Base-by-base conservation (phyloP, 179 eudicot species). In the Corrigiola litoralis region DNA sequence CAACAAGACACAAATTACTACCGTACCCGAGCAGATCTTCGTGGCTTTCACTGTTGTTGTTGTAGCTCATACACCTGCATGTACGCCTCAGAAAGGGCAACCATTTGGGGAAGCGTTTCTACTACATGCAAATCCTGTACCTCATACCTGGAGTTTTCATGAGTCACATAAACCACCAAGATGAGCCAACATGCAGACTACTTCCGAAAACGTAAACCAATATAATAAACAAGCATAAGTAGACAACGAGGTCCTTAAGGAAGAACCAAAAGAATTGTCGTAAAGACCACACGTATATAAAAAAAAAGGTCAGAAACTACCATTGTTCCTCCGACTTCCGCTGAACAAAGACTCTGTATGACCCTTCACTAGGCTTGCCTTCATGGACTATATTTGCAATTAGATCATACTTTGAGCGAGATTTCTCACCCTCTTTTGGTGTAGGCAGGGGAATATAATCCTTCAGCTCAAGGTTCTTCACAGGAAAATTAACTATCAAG, bases 21-120 rank as follows among this genome's bases (percentile, higher is more conserved):
- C 24, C 54, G 8, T 11, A 20, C 40, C 38, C 51, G n/a, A 31
- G 38, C 11, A 29, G 14, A 18, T 13, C 31, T n/a, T 8, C n/a
- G 1, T 12, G 59, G 16, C 21, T 13, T 41, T 65, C 60, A 65
- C 24, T 52, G 61, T 50, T 65, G 79, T 58, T 73, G 81, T 59
- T 91, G 97, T 71, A 86, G 97, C 85, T 91, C 97, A 42, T 91
- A 91, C 54, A 91, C 90, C 84, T 91, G 97, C 94, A 89, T 91
- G 67, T 91, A 91, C 0, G 97, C 75, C 74, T 91, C 97, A 0
- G 97, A 91, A 33, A 91, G 88, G 5, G 97, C 97, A 51, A 91
- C 97, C 97, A 91, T 91, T 71, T 91, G 96, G 2, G 97, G 97
- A 54, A 91, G 88, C 6, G 96, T 90, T 70, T 92, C 91, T 0